Evolutionary conservation across 768 basidiomycete genomes (phyloP).

Genomic region (Termitomyces sp.): DNA sequence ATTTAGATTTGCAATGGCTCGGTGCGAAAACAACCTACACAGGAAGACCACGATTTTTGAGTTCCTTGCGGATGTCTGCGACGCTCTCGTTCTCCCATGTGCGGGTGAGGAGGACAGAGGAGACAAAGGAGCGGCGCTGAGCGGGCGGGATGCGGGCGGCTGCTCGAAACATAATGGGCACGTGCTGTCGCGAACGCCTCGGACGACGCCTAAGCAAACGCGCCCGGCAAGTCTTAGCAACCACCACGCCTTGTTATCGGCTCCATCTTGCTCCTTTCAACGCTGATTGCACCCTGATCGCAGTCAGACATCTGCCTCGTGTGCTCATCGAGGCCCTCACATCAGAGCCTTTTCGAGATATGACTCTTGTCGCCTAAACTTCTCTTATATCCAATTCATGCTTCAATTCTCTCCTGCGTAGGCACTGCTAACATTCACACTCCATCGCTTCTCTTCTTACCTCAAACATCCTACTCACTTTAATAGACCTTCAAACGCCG

Average conservation of each 20-base stretch:
- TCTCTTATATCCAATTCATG: constrained; percentile 41
- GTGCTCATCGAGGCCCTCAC: constrained; percentile 44
- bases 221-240: not conserved
- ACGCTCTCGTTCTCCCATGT: constrained; percentile 54
- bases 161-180: constrained; percentile 20
- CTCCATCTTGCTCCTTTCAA: constrained; percentile 6
- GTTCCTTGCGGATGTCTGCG: constrained; percentile 48
- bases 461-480: constrained; percentile 22
- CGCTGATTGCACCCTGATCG: constrained; percentile 19
- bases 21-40: constrained; percentile 35
- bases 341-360: constrained; percentile 20
- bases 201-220: not conserved
- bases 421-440: constrained; percentile 29
- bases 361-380: constrained; percentile 27
- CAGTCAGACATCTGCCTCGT: constrained; percentile 49
- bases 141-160: constrained; percentile 12
- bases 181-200: not conserved
- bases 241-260: constrained; percentile 2
- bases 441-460: constrained; percentile 25
- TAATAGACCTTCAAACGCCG: constrained; percentile 61
- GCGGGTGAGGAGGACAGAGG: constrained; percentile 53
- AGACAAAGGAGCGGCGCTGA: constrained; percentile 35
- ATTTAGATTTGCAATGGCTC: not conserved
- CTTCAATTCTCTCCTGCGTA: constrained; percentile 77
- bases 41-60: constrained; percentile 53